Conservation (phyloP, 306 rosid genomes). For the Trifolium dubium region DNA sequence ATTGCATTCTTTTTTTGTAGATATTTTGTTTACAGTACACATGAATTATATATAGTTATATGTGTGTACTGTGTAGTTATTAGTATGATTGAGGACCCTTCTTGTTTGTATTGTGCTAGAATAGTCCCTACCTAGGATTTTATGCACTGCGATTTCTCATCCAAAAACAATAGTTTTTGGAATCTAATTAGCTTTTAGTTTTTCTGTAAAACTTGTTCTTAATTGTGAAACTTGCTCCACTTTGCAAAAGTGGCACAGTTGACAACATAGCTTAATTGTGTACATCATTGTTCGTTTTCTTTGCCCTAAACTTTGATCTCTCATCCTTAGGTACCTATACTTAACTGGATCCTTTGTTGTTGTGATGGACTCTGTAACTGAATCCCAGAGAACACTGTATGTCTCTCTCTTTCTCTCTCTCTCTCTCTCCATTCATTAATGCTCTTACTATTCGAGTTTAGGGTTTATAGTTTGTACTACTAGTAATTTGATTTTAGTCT, state of each 20-base stretch:
- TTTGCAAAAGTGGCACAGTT: neutral
- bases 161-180: neutral
- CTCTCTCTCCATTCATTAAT: neutral
- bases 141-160: neutral
- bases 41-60: too few relatives aligned
- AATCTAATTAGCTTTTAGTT: slow-evolving; percentile 1
- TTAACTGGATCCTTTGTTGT: slow-evolving; percentile 59
- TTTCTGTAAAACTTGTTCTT: neutral
- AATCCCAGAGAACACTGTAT: slow-evolving; percentile 70
- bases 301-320: slow-evolving; percentile 12
- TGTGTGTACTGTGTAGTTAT: neutral
- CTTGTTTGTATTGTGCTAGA: neutral
- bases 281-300: neutral
- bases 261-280: neutral
- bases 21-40: neutral
- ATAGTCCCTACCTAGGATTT: neutral
- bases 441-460: neutral
- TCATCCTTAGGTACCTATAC: slow-evolving; percentile 68
- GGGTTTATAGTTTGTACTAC: slow-evolving; percentile 11
- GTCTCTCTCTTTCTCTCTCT: neutral
- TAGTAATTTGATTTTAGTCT: slow-evolving; percentile 8
- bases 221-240: too few relatives aligned
- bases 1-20: neutral
- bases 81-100: neutral
- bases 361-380: slow-evolving; percentile 48